Evolutionary conservation across 2,329 filamentous ascomycete genomes (phyloP).

Genomic region (Rhynchosporium agropyri): DNA sequence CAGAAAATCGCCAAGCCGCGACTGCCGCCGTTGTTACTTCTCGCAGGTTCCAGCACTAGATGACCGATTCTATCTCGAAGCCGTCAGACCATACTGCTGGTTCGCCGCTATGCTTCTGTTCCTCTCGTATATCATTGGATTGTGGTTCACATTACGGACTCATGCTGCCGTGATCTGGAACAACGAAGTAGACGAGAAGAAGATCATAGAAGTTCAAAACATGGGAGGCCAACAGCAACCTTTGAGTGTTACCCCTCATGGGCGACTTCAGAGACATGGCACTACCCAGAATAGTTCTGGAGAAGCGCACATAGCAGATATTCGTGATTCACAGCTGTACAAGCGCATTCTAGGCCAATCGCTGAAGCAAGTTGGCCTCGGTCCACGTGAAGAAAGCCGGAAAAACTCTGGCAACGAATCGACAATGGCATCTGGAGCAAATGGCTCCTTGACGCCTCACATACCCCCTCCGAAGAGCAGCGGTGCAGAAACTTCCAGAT

Average conservation of each 20-base stretch:
- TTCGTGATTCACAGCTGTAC: slow-evolving; percentile 87
- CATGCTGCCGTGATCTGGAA: slow-evolving; percentile 98
- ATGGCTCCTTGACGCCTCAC: slow-evolving; percentile 62
- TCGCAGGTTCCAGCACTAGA: slow-evolving; percentile 81
- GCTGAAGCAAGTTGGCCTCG: slow-evolving; percentile 77
- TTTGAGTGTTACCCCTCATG: slow-evolving; percentile 30
- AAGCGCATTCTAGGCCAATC: slow-evolving; percentile 93
- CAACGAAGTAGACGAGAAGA: slow-evolving; percentile 78
- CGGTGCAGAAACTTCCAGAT: slow-evolving; percentile 48
- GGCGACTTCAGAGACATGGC: slow-evolving; percentile 36
- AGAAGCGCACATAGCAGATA: slow-evolving; percentile 54
- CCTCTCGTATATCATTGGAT: slow-evolving; percentile 87
- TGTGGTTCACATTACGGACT: slow-evolving; percentile 94
- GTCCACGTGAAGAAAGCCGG: slow-evolving; percentile 51
- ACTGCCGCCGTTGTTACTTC: slow-evolving; percentile 94
- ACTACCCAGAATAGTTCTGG: slow-evolving; percentile 30
- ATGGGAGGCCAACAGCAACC: slow-evolving; percentile 40
- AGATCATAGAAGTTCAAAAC: slow-evolving; percentile 54
- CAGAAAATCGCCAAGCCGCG: slow-evolving; percentile 50
- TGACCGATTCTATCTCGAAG: slow-evolving; percentile 86
- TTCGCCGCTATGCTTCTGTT: slow-evolving; percentile 84
- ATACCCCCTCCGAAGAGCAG: slow-evolving; percentile 72
- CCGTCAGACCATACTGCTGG: slow-evolving; percentile 92
- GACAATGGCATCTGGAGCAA: slow-evolving; percentile 37
- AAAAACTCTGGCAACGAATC: slow-evolving; percentile 43